A percentile compares a stretch with the other conserved stretches of the same genome.
phyloP scores from a whole-genome alignment of 2,329 filamentous ascomycete species.

The Xenosphaeropsis pyriputrescens region DNA sequence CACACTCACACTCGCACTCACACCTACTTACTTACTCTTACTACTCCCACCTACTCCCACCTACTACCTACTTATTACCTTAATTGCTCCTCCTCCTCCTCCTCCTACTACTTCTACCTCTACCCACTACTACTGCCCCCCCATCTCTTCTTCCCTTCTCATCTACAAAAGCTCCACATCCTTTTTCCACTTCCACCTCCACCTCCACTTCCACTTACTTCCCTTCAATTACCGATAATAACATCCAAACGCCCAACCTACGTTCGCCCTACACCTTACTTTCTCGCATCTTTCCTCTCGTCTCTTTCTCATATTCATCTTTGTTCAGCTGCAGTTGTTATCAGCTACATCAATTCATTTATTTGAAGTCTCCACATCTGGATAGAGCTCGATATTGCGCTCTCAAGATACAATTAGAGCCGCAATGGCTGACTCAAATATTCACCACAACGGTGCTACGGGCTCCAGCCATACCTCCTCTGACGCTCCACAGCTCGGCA shows the following conservation, averaged over 20 bases:
- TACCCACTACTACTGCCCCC: not conserved
- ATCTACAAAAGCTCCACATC: not conserved
- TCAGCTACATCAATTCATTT: too few relatives aligned
- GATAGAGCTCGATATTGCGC: constrained; percentile 7
- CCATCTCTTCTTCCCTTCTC: not conserved
- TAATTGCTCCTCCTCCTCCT: not conserved
- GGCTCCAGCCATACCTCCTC: constrained; percentile 5
- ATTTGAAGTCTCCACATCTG: not conserved
- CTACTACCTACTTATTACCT: not conserved
- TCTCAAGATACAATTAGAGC: not conserved
- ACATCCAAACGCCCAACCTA: too few relatives aligned
- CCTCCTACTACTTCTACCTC: not conserved
- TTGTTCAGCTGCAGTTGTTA: constrained; percentile 1
- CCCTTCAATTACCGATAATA: too few relatives aligned
- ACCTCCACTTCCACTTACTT: not conserved
- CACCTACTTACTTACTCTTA: too few relatives aligned
- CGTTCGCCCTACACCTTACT: too few relatives aligned
- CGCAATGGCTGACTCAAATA: constrained; percentile 1
- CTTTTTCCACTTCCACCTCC: not conserved
- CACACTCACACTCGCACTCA: too few relatives aligned
- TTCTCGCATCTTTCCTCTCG: too few relatives aligned
- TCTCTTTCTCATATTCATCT: not conserved
- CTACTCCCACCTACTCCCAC: not conserved
- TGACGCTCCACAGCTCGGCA: constrained; percentile 29
- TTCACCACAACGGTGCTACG: constrained; percentile 4